Conservation (phyloP, 2,329 filamentous ascomycete genomes). For the Decorospora gaudefroyi region DNA sequence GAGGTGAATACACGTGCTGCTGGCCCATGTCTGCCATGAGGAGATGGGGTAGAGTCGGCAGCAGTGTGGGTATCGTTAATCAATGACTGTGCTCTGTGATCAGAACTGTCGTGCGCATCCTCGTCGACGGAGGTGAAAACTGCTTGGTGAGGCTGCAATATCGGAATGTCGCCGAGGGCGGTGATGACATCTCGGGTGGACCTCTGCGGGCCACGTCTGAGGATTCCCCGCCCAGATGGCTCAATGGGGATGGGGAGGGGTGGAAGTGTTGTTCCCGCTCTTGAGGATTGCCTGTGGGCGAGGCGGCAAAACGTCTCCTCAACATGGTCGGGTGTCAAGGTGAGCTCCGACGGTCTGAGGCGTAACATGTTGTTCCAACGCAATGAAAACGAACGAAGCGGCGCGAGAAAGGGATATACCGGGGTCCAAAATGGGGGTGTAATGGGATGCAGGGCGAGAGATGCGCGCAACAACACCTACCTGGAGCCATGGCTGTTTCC, state of each 20-base stretch:
- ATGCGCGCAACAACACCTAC: not conserved
- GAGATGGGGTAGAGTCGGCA: conserved; percentile 1
- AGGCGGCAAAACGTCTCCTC: conserved; percentile 43
- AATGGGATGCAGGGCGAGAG: not conserved
- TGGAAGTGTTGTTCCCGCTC: conserved; percentile 5
- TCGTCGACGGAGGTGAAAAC: conserved; percentile 25
- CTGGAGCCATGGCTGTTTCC: not conserved
- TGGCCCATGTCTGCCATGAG: conserved; percentile 3
- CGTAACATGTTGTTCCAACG: conserved; percentile 39
- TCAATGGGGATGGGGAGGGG: conserved; percentile 9
- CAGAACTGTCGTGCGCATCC: conserved; percentile 13
- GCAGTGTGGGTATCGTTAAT: conserved; percentile 9
- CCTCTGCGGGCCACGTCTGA: conserved; percentile 40
- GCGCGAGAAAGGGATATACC: conserved; percentile 15
- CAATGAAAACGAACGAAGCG: conserved; percentile 9
- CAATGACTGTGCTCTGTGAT: not conserved
- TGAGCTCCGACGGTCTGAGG: conserved; percentile 44
- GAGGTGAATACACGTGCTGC: conserved; percentile 5
- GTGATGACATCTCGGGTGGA: conserved; percentile 39
- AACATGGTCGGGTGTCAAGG: conserved; percentile 44
- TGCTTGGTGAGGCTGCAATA: conserved; percentile 34
- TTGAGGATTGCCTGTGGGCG: conserved; percentile 28
- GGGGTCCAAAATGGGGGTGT: conserved; percentile 22
- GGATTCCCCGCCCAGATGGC: conserved; percentile 22
- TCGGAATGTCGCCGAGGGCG: conserved; percentile 31